Percentiles rank a stretch among this genome's conserved stretches.
Conservation (phyloP, 129 eudicot species). For the Flaveria brownii region DNA sequence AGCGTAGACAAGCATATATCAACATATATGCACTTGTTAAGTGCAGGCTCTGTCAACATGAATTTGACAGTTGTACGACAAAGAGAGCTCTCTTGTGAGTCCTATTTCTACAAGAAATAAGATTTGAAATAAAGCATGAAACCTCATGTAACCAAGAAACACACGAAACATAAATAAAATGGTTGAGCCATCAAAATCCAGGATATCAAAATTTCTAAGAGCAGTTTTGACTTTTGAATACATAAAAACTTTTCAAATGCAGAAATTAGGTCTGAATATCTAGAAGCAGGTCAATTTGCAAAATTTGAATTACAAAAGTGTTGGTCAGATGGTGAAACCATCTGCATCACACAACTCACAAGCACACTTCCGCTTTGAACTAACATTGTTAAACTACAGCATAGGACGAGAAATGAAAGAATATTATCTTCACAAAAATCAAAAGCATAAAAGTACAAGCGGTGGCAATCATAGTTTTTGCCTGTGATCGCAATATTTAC, state of each 20-base stretch:
- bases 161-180: not conserved
- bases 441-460: slow-evolving; percentile 2
- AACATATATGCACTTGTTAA: slow-evolving; percentile 4
- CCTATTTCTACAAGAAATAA: not conserved
- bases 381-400: slow-evolving; percentile 7
- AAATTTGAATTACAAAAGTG: not conserved
- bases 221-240: slow-evolving; percentile 7
- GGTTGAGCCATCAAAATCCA: slow-evolving; percentile 1
- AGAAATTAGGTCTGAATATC: not conserved
- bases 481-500: not conserved
- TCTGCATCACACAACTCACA: not conserved
- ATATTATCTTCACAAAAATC: slow-evolving; percentile 3
- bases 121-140: not conserved
- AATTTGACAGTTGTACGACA: not conserved
- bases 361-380: not conserved
- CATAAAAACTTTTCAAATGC: not conserved
- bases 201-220: not conserved
- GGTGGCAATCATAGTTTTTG: slow-evolving; percentile 2
- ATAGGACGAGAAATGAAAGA: not conserved
- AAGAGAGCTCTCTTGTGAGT: not conserved
- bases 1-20: not conserved
- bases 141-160: not conserved
- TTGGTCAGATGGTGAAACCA: not conserved
- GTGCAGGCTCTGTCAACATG: not conserved
- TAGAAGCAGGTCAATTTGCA: not conserved